These are phyloP conservation scores for Mycosphaerella sp. DNA, from an alignment of 2,329 filamentous ascomycete genomes.

Conservation along the genomic window DNA sequence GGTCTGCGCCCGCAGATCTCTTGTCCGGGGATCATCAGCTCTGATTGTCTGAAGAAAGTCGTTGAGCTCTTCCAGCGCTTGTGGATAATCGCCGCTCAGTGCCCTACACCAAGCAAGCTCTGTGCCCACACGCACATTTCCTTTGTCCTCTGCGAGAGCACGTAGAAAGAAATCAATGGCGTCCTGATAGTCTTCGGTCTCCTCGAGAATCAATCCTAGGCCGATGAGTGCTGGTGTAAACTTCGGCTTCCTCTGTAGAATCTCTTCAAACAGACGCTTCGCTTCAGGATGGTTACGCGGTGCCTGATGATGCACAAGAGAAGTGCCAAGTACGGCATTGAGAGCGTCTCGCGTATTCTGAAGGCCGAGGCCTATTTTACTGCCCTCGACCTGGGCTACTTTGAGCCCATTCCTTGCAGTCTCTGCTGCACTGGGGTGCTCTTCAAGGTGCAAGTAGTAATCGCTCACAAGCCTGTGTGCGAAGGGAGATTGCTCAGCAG, in stretches of 20 bases:
- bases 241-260: constrained; percentile 66
- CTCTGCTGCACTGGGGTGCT: constrained; percentile 75
- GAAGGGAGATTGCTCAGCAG: constrained; percentile 60
- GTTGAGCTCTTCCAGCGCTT: constrained; percentile 63
- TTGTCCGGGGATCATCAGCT: constrained; percentile 52
- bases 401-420: constrained; percentile 67
- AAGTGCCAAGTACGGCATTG: constrained; percentile 73
- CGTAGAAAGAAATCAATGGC: constrained; percentile 74
- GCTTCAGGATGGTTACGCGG: constrained; percentile 87
- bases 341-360: constrained; percentile 66
- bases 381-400: constrained; percentile 53
- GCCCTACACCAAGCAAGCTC: constrained; percentile 93
- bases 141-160: constrained; percentile 64
- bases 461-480: constrained; percentile 77
- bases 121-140: constrained; percentile 70
- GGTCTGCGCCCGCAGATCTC: constrained; percentile 74
- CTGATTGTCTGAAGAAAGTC: constrained; percentile 60
- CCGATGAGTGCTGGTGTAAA: constrained; percentile 81
- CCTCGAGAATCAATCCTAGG: constrained; percentile 84
- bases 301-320: constrained; percentile 81
- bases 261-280: constrained; percentile 73
- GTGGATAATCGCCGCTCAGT: constrained; percentile 66
- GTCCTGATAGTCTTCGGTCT: constrained; percentile 79
- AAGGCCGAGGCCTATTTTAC: constrained; percentile 62
- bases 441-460: constrained; percentile 77